Evolutionary conservation across 2,329 filamentous ascomycete genomes (phyloP).

Genomic region (Dothideomycetes sp.): DNA sequence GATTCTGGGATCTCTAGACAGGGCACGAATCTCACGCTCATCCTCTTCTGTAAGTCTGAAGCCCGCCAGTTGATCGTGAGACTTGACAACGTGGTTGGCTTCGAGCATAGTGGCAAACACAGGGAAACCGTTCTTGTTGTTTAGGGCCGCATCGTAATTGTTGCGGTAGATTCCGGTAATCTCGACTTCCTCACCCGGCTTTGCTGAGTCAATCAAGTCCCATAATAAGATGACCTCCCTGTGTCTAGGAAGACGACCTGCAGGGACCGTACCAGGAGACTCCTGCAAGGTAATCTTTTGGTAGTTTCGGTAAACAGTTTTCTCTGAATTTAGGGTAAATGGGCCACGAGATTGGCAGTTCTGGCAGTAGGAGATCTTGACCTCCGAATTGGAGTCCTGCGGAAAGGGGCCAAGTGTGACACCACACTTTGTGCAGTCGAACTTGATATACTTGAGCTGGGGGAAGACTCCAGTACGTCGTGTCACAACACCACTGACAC

Average conservation of each 20-base stretch:
- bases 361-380: conserved; percentile 93
- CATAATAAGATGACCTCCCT: conserved; percentile 92
- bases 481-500: conserved; percentile 91
- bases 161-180: conserved; percentile 95
- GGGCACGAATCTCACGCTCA: conserved; percentile 74
- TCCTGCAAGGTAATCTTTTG: conserved; percentile 96
- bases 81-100: conserved; percentile 93
- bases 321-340: conserved; percentile 91
- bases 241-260: conserved; percentile 84
- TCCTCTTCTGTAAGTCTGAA: conserved; percentile 94
- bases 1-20: conserved; percentile 84
- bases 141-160: conserved; percentile 94
- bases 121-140: conserved; percentile 97
- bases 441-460: conserved; percentile 96
- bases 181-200: conserved; percentile 95
- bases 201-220: conserved; percentile 92
- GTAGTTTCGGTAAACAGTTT: conserved; percentile 97
- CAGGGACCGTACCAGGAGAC: conserved; percentile 91
- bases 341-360: conserved; percentile 92
- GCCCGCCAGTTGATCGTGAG: conserved; percentile 92
- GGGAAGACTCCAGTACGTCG: conserved; percentile 91
- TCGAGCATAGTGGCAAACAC: conserved; percentile 97
- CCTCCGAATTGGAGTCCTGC: conserved; percentile 91
- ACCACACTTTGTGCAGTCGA: conserved; percentile 89
- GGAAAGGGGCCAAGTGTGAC: conserved; percentile 90